Evolutionary conservation across 176 grass and related monocot genomes (phyloP), one percentile per base, ranked within the genome.

Genomic region (Zea mays): DNA sequence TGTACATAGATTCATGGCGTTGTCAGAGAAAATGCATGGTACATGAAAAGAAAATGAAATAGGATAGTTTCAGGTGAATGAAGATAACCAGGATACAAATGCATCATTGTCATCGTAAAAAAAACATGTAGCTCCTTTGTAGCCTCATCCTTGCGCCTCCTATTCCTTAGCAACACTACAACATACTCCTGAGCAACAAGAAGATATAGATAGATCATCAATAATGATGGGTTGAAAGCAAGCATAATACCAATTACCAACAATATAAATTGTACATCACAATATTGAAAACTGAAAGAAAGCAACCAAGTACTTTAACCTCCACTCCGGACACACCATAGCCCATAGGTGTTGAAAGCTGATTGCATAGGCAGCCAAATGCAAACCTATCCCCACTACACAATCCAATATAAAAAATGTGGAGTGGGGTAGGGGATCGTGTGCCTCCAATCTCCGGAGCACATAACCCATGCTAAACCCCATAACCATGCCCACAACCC

Each of bases 31-130:
- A 27, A 27, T 27, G 27, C 27, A 71, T 44, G 11, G 55, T 6
- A 41, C 5, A 65, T 10, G 7, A 66, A 62, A 60, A 54, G 7
- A 38, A 65, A 67, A 44, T 36, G 12, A 65, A 73, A 10, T 10
- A 72, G 3, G 67, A 56, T n/a, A n/a, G n/a, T n/a, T 64, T 73
- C 10, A 3, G 15, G 81, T 21, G 65, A 49, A 14, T 63, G 62
- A 5, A n/a, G 69, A 54, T 88, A 76, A 97, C 95, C 96, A 99
- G 38, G 87, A 92, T 55, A 99, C 74, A 71, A 99, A 99, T 69
- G 90, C 46, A 36, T 80, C 70, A 49, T 85, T 99, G 35, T 95
- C 90, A 15, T 95, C 86, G 1, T 84, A 86, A 68, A 99, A 50
- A 99, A 99, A 62, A 95, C 90, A 17, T 90, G 80, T n/a, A 99